Base-by-base conservation (phyloP, 805 yeast genomes). In the Zygoascus biomembranicola region DNA sequence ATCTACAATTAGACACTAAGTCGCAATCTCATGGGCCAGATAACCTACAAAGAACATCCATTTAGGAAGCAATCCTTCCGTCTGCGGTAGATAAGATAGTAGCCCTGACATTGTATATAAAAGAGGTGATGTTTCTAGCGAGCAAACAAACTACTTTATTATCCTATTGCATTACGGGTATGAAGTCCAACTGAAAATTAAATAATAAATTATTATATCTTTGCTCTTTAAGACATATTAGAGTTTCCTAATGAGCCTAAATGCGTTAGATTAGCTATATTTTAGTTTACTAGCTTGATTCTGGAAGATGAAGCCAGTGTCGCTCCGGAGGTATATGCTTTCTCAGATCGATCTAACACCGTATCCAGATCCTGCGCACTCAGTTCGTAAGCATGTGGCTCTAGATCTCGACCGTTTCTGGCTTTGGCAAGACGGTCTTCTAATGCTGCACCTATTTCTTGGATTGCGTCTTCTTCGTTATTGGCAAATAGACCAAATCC, bases 41-140 rank as follows among this genome's bases (percentile, higher is more conserved):
- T 20, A 9, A 61, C 73, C 41, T 62, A 84, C 84, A 64, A 88
- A 82, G 43, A 87, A 71, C 43, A 84, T 74, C 88, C 95, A 86
- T 71, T 84, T 84, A 48, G 94, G 92, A 49, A 86, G 70, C 47
- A 76, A 64, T 10, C 90, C 89, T 8, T 57, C 57, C 8, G 63
- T 20, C 37, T 50, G 48, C 18, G 48, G 52, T n/a, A 50, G 51
- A 37, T 47, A 47, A 9, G 32, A 16, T 28, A 45, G 5, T n/a
- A 32, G 16, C n/a, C 19, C n/a, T 47, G 50, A 19, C 50, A 47
- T 47, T 14, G 26, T 46, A 23, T 3, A 23, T 6, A 23, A 6
- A 23, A 23, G 28, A 23, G 18, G 14, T 16, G 43, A 43, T 20
- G 18, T 19, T 44, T 44, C 46, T 11, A 20, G 18, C 42, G n/a